phyloP scores from a whole-genome alignment of 202 grass and related monocot species.

The Hordeum pubiflorum region DNA sequence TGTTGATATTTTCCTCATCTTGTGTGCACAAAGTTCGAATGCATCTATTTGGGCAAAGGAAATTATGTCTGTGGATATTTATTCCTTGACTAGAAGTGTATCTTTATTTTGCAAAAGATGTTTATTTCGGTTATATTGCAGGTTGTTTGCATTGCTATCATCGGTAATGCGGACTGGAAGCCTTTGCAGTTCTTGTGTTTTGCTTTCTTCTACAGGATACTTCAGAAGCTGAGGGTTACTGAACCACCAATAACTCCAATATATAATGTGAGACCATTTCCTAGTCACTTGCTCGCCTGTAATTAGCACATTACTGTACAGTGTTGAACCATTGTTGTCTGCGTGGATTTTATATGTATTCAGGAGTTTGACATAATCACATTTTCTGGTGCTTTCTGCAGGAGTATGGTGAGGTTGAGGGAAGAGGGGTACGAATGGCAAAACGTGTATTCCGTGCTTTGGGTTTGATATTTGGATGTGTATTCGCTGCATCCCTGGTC shows the following conservation, averaged over 20 bases:
- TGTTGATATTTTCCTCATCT: not conserved
- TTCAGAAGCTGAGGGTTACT: slow-evolving; percentile 80
- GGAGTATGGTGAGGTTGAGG: slow-evolving; percentile 91
- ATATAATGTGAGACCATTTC: slow-evolving; percentile 65
- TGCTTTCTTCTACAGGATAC: slow-evolving; percentile 91
- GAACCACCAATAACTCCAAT: slow-evolving; percentile 73
- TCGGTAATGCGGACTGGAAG: slow-evolving; percentile 71
- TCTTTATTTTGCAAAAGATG: slow-evolving; percentile 8
- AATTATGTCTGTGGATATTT: not conserved
- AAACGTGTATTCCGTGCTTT: slow-evolving; percentile 85
- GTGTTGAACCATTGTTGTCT: not conserved
- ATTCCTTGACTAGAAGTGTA: not conserved
- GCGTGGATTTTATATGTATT: not conserved
- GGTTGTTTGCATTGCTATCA: slow-evolving; percentile 69
- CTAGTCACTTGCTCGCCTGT: not conserved
- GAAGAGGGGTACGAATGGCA: slow-evolving; percentile 78
- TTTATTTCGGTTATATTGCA: slow-evolving; percentile 42
- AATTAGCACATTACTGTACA: not conserved
- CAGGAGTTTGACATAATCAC: not conserved
- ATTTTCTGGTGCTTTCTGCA: slow-evolving; percentile 30
- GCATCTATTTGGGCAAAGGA: not conserved
- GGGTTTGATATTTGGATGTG: slow-evolving; percentile 79
- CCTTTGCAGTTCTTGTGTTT: slow-evolving; percentile 96
- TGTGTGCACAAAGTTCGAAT: not conserved
- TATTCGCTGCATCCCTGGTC: slow-evolving; percentile 74